Evolutionary conservation across 345 rosid genomes (phyloP).

Genomic region (Brassica napus): Da-Ae NC_063445.1:55376501-55377000

Average conservation of each 20-base stretch:
- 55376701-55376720: slow-evolving; percentile 12
- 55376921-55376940: background rate
- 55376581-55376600: slow-evolving; percentile 8
- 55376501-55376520: slow-evolving; percentile 4
- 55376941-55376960: background rate
- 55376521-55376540: slow-evolving; percentile 36
- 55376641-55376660: slow-evolving; percentile 28
- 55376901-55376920: background rate
- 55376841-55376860: too few species aligned
- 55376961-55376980: background rate
- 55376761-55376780: slow-evolving; percentile 5
- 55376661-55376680: slow-evolving; percentile 29
- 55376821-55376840: background rate
- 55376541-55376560: slow-evolving; percentile 26
- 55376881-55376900: too few species aligned
- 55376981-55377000: background rate
- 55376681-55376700: slow-evolving; percentile 38
- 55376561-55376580: slow-evolving; percentile 20
- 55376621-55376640: slow-evolving; percentile 33
- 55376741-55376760: background rate
- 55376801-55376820: slow-evolving; percentile 7
- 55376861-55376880: too few species aligned
- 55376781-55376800: background rate
- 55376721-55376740: slow-evolving; percentile 21
- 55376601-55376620: slow-evolving; percentile 3